A percentile compares a stretch with the other conserved stretches of the same genome.
These are phyloP conservation scores for Daedalea quercina DNA, from an alignment of 768 basidiomycete species.

Conservation along the genomic window DNA sequence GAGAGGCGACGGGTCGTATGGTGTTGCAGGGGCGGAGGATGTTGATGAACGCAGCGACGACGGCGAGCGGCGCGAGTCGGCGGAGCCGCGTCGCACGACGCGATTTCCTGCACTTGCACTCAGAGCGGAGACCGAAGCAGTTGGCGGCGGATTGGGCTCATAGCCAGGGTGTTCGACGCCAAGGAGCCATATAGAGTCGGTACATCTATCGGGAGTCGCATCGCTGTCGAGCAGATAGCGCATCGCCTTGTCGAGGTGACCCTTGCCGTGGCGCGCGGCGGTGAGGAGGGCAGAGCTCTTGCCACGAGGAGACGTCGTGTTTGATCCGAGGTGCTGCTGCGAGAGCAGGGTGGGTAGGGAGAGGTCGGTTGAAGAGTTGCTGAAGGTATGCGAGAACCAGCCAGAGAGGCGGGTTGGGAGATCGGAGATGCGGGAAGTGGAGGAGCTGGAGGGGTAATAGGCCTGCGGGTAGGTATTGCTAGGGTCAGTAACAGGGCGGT, in stretches of 20 bases:
- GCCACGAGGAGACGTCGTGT: conserved; percentile 33
- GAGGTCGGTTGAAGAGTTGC: conserved; percentile 64
- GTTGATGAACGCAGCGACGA: conserved; percentile 39
- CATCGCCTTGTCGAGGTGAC: conserved; percentile 77
- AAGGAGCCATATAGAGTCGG: conserved; percentile 84
- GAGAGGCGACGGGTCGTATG: conserved; percentile 20
- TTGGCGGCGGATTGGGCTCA: conserved; percentile 33
- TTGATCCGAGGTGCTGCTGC: conserved; percentile 32
- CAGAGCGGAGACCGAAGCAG: conserved; percentile 18
- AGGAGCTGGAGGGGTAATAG: conserved; percentile 39
- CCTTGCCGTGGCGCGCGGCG: conserved; percentile 68
- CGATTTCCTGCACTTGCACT: neutral
- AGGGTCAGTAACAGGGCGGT: conserved; percentile 42
- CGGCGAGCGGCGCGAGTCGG: conserved; percentile 36
- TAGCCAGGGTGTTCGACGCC: conserved; percentile 79
- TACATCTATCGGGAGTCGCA: conserved; percentile 73
- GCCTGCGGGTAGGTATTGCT: conserved; percentile 37
- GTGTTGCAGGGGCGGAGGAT: conserved; percentile 30
- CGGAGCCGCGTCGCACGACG: conserved; percentile 25
- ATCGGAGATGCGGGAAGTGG: conserved; percentile 51
- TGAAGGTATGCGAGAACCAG: conserved; percentile 78
- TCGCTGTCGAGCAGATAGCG: conserved; percentile 90
- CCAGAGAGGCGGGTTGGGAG: conserved; percentile 72
- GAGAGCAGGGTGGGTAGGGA: conserved; percentile 55
- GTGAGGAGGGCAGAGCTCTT: conserved; percentile 50